These are phyloP conservation scores for Aquilaria agallochum DNA, from an alignment of 441 rosid species.

Conservation along the genomic window DNA sequence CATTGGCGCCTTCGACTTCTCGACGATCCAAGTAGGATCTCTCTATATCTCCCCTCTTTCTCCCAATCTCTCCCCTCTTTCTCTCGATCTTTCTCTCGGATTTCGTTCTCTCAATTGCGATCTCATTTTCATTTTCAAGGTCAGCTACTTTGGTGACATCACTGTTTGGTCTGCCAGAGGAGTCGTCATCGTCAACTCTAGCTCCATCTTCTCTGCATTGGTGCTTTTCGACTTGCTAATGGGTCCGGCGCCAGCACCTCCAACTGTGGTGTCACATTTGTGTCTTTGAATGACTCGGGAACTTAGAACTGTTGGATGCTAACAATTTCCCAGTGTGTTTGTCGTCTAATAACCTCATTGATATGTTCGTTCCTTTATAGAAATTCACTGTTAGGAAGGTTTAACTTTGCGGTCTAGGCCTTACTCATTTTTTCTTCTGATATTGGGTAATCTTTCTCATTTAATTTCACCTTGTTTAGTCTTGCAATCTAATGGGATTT, in stretches of 20 bases:
- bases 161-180: conserved; percentile 47
- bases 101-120: too few relatives aligned
- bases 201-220: conserved; percentile 36
- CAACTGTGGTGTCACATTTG: conserved; percentile 39
- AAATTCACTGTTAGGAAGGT: conserved; percentile 35
- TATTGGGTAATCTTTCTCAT: conserved; percentile 48
- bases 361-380: conserved; percentile 61
- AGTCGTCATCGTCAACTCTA: conserved; percentile 36
- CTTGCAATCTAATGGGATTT: conserved; percentile 49
- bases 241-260: conserved; percentile 49
- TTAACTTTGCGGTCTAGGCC: conserved; percentile 36
- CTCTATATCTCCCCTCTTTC: too few relatives aligned
- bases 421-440: conserved; percentile 50
- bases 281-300: conserved; percentile 56
- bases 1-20: too few relatives aligned
- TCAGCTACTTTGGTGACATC: conserved; percentile 37
- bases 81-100: too few relatives aligned
- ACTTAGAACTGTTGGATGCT: conserved; percentile 35
- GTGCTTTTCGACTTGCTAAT: conserved; percentile 48
- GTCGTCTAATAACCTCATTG: conserved; percentile 57
- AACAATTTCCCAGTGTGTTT: conserved; percentile 52
- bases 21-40: too few relatives aligned
- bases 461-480: conserved; percentile 42
- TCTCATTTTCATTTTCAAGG: background rate
- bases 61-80: too few relatives aligned